phyloP scores from a whole-genome alignment of 306 rosid genomes.

The Begonia loranthoides region DNA sequence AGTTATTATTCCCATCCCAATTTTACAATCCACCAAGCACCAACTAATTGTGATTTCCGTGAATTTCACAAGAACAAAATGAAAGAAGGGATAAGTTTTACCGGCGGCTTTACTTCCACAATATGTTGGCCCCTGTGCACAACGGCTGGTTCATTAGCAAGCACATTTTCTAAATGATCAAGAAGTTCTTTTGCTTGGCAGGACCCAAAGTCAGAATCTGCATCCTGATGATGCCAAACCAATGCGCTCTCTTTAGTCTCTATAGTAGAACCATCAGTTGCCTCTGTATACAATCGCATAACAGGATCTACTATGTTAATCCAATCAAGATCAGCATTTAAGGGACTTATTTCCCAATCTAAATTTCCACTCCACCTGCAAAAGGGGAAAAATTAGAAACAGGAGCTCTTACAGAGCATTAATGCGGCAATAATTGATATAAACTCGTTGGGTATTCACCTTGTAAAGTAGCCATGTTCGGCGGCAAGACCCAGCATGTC shows the following conservation, averaged over 20 bases:
- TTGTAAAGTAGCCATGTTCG: conserved; percentile 13
- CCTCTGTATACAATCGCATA: conserved; percentile 10
- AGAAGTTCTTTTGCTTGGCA: conserved; percentile 17
- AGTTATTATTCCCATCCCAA: no score
- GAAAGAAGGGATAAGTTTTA: not conserved
- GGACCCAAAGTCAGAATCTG: conserved; percentile 18
- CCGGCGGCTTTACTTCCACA: conserved; percentile 18
- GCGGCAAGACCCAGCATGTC: conserved; percentile 16
- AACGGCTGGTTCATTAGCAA: conserved; percentile 12
- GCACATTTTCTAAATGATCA: conserved; percentile 15
- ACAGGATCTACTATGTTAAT: conserved; percentile 15
- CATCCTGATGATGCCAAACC: conserved; percentile 19
- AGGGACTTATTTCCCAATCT: conserved; percentile 12
- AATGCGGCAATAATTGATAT: not conserved
- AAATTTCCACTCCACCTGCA: conserved; percentile 15
- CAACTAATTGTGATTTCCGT: no score
- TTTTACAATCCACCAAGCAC: no score
- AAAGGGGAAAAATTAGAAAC: not conserved
- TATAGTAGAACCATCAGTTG: conserved; percentile 14
- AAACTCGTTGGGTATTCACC: not conserved
- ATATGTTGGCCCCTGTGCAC: conserved; percentile 14
- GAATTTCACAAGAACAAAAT: no score
- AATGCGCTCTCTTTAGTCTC: conserved; percentile 15
- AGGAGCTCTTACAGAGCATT: not conserved
- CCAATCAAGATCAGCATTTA: conserved; percentile 15